A percentile compares a stretch with the other conserved stretches of the same genome.
Conservation (phyloP, 148 eudicot genomes). For the Fagopyrum homotropicum region DNA sequence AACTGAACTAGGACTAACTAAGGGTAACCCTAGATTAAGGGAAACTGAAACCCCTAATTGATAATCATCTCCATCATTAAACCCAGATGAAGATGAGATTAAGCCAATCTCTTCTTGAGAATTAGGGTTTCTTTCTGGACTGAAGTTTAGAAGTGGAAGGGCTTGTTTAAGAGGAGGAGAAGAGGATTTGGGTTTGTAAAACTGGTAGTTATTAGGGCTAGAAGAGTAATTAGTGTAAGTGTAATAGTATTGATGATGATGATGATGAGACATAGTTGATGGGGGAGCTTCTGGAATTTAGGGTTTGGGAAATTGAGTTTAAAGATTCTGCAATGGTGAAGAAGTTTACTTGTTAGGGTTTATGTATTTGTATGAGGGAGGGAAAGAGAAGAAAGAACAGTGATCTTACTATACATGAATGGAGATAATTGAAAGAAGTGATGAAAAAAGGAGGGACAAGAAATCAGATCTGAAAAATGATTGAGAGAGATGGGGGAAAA, state of each 20-base stretch:
- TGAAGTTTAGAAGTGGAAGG: conserved; percentile 13
- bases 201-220: background rate
- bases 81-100: conserved; percentile 7
- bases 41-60: conserved; percentile 35
- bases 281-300: background rate
- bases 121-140: conserved; percentile 16
- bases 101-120: conserved; percentile 6
- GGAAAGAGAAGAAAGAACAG: background rate
- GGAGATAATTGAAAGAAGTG: conserved; percentile 6
- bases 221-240: background rate
- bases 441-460: conserved; percentile 6
- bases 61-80: conserved; percentile 9
- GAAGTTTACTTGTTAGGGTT: background rate
- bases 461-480: conserved; percentile 8
- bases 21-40: conserved; percentile 50
- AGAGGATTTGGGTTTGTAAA: background rate
- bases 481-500: background rate
- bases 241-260: conserved; percentile 7
- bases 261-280: conserved; percentile 14
- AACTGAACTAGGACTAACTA: conserved; percentile 14
- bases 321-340: background rate
- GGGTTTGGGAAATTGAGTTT: background rate
- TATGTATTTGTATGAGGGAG: background rate
- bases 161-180: conserved; percentile 13
- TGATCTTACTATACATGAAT: background rate